These are phyloP conservation scores for Blastocystis hominis DNA, from an alignment of 352 stramenopile species.

Conservation along the genomic window DNA sequence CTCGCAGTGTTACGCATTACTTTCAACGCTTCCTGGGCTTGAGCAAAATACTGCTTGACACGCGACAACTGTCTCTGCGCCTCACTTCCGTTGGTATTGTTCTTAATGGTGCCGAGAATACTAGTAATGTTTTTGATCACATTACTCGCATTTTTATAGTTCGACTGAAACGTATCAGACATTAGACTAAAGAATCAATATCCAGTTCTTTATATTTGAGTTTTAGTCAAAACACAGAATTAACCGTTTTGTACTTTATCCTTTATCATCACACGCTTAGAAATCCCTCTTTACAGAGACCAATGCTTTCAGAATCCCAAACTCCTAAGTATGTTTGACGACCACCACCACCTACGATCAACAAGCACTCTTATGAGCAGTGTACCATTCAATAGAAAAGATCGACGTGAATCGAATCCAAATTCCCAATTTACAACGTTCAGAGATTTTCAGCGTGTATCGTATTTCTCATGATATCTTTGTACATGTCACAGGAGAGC, in stretches of 20 bases:
- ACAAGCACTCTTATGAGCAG: too few species aligned
- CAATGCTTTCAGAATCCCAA: not conserved
- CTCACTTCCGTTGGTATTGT: conserved; percentile 47
- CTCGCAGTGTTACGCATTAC: conserved; percentile 53
- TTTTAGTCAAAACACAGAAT: not conserved
- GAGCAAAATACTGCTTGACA: conserved; percentile 40
- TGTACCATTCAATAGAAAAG: too few species aligned
- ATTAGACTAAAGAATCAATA: not conserved
- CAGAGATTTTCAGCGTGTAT: too few species aligned
- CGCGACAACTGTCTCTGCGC: conserved; percentile 22
- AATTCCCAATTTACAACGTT: too few species aligned
- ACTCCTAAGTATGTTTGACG: too few species aligned
- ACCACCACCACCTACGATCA: too few species aligned
- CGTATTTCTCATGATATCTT: too few species aligned
- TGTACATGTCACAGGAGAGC: too few species aligned
- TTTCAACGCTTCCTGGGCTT: conserved; percentile 45
- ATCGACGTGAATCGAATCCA: too few species aligned
- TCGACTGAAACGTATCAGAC: conserved; percentile 48
- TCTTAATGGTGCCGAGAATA: conserved; percentile 38
- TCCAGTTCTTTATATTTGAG: not conserved
- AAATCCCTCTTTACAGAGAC: not conserved
- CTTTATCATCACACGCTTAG: not conserved
- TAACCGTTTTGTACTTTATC: not conserved
- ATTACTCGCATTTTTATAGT: conserved; percentile 49
- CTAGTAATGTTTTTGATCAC: conserved; percentile 53